phyloP scores from a whole-genome alignment of 352 stramenopile species.

The Globisporangium carolinianum region DNA sequence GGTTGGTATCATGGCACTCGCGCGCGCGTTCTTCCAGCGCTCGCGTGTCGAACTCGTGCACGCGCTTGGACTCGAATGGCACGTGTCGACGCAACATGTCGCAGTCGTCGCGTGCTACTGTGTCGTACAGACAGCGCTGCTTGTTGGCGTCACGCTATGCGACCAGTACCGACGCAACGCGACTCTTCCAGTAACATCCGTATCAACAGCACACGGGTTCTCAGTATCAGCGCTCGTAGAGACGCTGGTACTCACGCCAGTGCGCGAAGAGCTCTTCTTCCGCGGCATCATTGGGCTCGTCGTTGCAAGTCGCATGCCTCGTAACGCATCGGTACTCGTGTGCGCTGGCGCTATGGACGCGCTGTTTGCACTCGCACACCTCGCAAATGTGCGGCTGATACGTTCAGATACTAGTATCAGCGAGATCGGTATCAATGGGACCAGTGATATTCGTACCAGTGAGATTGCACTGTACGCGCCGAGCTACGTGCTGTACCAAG shows the following conservation, averaged over 20 bases:
- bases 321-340: conserved; percentile 7
- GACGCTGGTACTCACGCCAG: conserved; percentile 30
- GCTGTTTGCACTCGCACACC: conserved; percentile 45
- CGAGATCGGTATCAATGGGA: no score
- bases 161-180: background rate
- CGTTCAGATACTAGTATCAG: no score
- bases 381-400: conserved; percentile 23
- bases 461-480: conserved; percentile 4
- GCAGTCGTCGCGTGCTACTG: background rate
- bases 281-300: conserved; percentile 42
- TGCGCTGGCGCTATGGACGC: conserved; percentile 25
- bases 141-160: background rate
- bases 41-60: background rate
- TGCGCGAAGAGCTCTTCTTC: conserved; percentile 65
- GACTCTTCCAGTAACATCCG: no score
- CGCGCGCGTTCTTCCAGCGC: conserved; percentile 28
- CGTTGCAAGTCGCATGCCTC: conserved; percentile 30
- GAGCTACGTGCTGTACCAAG: conserved; percentile 34
- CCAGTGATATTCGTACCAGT: conserved; percentile 2
- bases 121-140: background rate
- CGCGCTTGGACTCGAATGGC: background rate
- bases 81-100: background rate
- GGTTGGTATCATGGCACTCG: conserved; percentile 20
- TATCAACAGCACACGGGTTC: no score
- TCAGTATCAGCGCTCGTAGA: conserved; percentile 10